A percentile compares a stretch with the other conserved stretches of the same genome.
Conservation (phyloP, 1,139 yeast species). For the Zygosaccharomyces sapae region DNA sequence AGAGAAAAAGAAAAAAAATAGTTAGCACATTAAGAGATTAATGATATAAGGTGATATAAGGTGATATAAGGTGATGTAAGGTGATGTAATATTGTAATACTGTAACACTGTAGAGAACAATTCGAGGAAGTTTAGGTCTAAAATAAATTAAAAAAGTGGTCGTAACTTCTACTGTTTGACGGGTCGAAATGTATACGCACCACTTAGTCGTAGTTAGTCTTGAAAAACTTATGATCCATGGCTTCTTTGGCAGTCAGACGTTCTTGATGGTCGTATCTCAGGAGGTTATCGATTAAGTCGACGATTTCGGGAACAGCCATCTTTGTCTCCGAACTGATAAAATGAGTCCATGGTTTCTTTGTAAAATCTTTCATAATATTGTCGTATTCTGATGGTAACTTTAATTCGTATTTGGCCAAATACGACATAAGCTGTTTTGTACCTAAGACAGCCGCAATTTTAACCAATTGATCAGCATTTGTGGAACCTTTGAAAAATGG, state of each 20-base stretch:
- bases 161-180: too few relatives aligned
- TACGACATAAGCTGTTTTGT: slow-evolving; percentile 62
- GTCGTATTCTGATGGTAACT: slow-evolving; percentile 62
- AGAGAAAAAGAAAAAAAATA: too few relatives aligned
- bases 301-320: slow-evolving; percentile 58
- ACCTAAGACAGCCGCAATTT: slow-evolving; percentile 72
- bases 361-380: slow-evolving; percentile 61
- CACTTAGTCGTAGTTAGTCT: slow-evolving; percentile 20
- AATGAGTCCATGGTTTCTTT: slow-evolving; percentile 64
- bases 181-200: too few relatives aligned
- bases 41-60: too few relatives aligned
- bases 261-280: slow-evolving; percentile 69
- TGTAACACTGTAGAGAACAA: not conserved
- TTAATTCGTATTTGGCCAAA: slow-evolving; percentile 56
- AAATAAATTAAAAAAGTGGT: too few relatives aligned
- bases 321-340: slow-evolving; percentile 51
- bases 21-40: too few relatives aligned
- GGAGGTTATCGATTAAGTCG: slow-evolving; percentile 60
- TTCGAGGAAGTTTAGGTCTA: not conserved
- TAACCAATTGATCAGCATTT: slow-evolving; percentile 74
- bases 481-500: slow-evolving; percentile 78
- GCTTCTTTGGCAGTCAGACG: slow-evolving; percentile 76
- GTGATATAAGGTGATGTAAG: too few relatives aligned
- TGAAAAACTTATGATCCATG: slow-evolving; percentile 54
- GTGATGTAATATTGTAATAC: not conserved